Evolutionary conservation across 1,284 basidiomycete species (phyloP), one percentile per base, ranked within the genome.

Genomic region (Ceratobasidium papillatum): DNA sequence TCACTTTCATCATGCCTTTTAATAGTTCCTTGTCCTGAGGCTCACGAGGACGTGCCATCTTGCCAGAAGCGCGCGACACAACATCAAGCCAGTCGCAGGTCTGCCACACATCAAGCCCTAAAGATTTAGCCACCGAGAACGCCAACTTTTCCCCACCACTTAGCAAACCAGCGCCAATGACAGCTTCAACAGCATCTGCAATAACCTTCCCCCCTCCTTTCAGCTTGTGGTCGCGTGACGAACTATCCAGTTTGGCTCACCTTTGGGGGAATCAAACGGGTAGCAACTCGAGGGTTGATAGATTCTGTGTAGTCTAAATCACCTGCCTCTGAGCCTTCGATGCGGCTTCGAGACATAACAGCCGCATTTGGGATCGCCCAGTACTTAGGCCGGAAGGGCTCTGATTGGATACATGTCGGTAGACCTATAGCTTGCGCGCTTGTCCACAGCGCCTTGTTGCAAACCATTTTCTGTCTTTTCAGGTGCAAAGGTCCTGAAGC

Each of bases 121-220:
- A 82, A 22, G 85, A 84, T 79, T 91, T 91, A 54, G 76, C 75
- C 17, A 86, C 87, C 76, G 85, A 85, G 51, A 94, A 84, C 14
- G 89, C 92, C 11, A 83, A 80, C 74, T 91, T 89, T 66, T 85
- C 84, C 58, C 91, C 93, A 7, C 89, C 89, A 30, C 88, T 87
- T 49, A 92, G 83, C 79, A 90, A 93, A 3, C 90, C 92, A 3
- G 93, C 93, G 25, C 91, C 94, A 51, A 94, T 87, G 72, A 94
- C 88, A 2, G 92, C 91, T 81, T 95, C 94, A 17, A 88, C 87
- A 56, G 93, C 91, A 81, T 94, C 93, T 63, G 93, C 92, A 43
- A 94, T 84, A n/a, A 88, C 87, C 92, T 94, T 47, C 1, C 34
- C 34, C 12, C 9, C 77, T 59, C 41, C 19, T 76, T n/a, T n/a